Evolutionary conservation across 139 green algal genomes (phyloP), one percentile per base, ranked within the genome.

Genomic region (Coelastrella sp.): DNA sequence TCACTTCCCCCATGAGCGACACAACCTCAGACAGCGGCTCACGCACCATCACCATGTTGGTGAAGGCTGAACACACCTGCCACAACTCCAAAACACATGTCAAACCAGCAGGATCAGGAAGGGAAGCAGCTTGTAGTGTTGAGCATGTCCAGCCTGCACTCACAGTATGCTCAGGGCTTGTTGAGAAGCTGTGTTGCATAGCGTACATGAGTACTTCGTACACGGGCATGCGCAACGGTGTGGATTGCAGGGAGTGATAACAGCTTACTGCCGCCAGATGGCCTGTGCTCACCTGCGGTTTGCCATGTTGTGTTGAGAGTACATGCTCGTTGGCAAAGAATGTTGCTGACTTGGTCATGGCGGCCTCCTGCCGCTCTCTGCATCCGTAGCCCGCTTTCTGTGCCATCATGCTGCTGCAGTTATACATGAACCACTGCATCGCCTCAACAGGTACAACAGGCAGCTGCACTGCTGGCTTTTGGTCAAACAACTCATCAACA

Each of bases 291-390:
- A 88, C 84, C 68, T 88, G 66, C 6, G 84, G 84, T 22, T 88
- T 24, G 8, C 84, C 84, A 15, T 82, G 84, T 49, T 80, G 22
- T 6, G 56, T 17, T 6, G 84, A 81, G 66, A 88, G 68, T 20
- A 68, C 27, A 60, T 88, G 66, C 68, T 88, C 84, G n/a, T 80
- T 88, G 4, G 84, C 84, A 88, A 88, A 88, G 68, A 88, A 88
- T 14, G 84, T 88, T 19, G 84, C 84, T 6, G 68, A 80, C 84
- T 88, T 88, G 20, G 66, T 68, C 17, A 60, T 25, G 8, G 68
- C 84, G 5, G 68, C 84, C 68, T 88, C 84, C 68, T 88, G 84
- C 68, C 66, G 66, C 9, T 81, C 84, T 0, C 10, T 14, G 17
- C 84, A 88, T 6, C 82, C 65, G 35, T 87, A 87, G 15, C 56